Base-by-base conservation (phyloP, 768 basidiomycete species). In the Pleurotus pulmonarius region DNA sequence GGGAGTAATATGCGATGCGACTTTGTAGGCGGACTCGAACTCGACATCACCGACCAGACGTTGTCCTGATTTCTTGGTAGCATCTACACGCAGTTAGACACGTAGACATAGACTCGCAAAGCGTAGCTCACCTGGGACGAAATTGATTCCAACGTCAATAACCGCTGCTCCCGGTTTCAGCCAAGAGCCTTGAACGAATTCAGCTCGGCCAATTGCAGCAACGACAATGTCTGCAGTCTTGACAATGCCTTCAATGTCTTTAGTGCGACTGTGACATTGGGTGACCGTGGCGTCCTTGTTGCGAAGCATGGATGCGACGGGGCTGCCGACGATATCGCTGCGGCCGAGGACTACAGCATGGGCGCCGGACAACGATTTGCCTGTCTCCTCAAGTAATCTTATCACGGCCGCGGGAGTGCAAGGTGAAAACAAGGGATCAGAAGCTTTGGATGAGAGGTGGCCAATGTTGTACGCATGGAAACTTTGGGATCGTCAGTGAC, bases 401-500 rank as follows among this genome's bases (percentile, higher is more conserved):
- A 98, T 90, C 53, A 94, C 88, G 16, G 93, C 97, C 16, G 94
- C 85, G 0, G 97, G 96, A 5, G 97, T 99, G 75, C 97, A 98
- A 15, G 97, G 97, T 2, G 86, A 77, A 73, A 97, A 98, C 53
- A 97, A 79, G 26, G 97, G 97, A 3, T 82, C 82, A 4, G 92
- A 86, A 37, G 94, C 90, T 62, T 94, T 86, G 45, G 94, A 97
- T 46, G 91, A 87, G 45, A 99, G 81, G 63, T 94, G 90, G 13
- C 97, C 96, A 59, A 98, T 97, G 72, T 98, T 99, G 73, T 96
- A 95, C 4, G 96, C 94, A 75, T 98, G 94, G 79, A 99, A 99
- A 24, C 96, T 94, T 41, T 13, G 39, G n/a, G 46, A 13, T 56
- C 47, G 20, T 55, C 57, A 57, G 39, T 29, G 3, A 55, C 18